These are phyloP conservation scores for Vitis hybrid DNA, from an alignment of 177 flowering plant species.

Conservation along the genomic window DNA sequence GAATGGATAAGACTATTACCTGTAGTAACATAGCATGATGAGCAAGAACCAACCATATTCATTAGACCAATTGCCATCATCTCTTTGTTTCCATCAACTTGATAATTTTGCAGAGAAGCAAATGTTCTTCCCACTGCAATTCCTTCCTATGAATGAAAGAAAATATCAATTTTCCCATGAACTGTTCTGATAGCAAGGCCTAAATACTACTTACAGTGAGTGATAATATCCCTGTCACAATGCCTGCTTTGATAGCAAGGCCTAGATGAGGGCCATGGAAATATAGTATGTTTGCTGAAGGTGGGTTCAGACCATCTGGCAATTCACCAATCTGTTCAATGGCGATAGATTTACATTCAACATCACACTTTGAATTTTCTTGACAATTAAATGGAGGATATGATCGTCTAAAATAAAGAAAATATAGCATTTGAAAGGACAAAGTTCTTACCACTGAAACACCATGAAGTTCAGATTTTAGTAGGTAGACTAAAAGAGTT, in stretches of 20 bases:
- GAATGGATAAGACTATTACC: constrained; percentile 19
- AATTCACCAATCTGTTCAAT: constrained; percentile 47
- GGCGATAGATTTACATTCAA: no score
- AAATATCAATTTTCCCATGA: background rate
- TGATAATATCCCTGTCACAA: constrained; percentile 51
- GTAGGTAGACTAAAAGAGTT: constrained; percentile 20
- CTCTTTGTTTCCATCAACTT: constrained; percentile 79
- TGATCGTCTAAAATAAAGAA: no score
- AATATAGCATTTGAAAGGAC: no score
- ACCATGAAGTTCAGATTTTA: constrained; percentile 7
- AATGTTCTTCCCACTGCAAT: constrained; percentile 77
- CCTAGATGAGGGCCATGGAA: constrained; percentile 37
- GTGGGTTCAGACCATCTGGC: constrained; percentile 51
- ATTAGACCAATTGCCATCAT: constrained; percentile 68
- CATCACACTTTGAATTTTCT: no score
- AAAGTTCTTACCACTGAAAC: constrained; percentile 19
- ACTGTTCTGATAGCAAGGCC: background rate
- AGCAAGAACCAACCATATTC: constrained; percentile 68
- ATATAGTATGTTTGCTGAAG: constrained; percentile 42
- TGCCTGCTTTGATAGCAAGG: constrained; percentile 53
- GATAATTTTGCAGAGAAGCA: constrained; percentile 51
- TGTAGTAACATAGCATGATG: constrained; percentile 64
- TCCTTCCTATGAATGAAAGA: constrained; percentile 44
- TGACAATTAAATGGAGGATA: no score
- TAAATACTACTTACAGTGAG: constrained; percentile 48